phyloP scores from a whole-genome alignment of 1,284 basidiomycete genomes.

The Taiwanofungus camphoratus region DNA sequence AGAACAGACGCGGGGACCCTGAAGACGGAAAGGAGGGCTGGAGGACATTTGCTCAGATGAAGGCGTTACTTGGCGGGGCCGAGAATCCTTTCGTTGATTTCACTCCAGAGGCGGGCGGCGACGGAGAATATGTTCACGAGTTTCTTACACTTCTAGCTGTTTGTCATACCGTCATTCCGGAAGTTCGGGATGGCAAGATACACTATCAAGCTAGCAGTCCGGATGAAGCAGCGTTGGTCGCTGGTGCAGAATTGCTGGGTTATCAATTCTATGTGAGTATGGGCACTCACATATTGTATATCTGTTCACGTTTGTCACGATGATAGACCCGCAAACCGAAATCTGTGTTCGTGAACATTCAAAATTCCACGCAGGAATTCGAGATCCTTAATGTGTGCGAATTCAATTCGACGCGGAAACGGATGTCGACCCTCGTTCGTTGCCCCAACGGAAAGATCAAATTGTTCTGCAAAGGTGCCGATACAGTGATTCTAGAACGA shows the following conservation, averaged over 20 bases:
- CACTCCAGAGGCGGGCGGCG: conserved; percentile 33
- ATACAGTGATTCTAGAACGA: conserved; percentile 93
- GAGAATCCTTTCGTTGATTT: conserved; percentile 53
- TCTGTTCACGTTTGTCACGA: conserved; percentile 5
- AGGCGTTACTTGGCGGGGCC: conserved; percentile 41
- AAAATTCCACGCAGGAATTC: conserved; percentile 74
- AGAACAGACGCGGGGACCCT: conserved; percentile 61
- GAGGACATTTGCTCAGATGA: conserved; percentile 75
- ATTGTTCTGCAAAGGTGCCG: conserved; percentile 95
- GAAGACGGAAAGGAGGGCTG: conserved; percentile 67
- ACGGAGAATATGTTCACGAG: conserved; percentile 66
- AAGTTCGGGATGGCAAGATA: conserved; percentile 79
- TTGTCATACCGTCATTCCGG: conserved; percentile 99
- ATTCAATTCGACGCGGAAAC: conserved; percentile 96
- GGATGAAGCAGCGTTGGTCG: conserved; percentile 94
- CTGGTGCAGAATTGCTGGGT: conserved; percentile 89
- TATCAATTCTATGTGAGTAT: conserved; percentile 86
- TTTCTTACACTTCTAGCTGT: conserved; percentile 91
- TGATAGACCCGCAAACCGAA: conserved; percentile 90
- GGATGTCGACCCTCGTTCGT: conserved; percentile 95
- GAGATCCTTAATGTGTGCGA: conserved; percentile 97
- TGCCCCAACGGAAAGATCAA: conserved; percentile 89
- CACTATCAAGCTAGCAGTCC: conserved; percentile 96
- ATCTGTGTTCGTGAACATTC: conserved; percentile 85
- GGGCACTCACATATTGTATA: conserved; percentile 1